Percentiles rank a stretch among this genome's conserved stretches.
Conservation (phyloP, 2,329 filamentous ascomycete species). For the Diaporthe australafricana region DNA sequence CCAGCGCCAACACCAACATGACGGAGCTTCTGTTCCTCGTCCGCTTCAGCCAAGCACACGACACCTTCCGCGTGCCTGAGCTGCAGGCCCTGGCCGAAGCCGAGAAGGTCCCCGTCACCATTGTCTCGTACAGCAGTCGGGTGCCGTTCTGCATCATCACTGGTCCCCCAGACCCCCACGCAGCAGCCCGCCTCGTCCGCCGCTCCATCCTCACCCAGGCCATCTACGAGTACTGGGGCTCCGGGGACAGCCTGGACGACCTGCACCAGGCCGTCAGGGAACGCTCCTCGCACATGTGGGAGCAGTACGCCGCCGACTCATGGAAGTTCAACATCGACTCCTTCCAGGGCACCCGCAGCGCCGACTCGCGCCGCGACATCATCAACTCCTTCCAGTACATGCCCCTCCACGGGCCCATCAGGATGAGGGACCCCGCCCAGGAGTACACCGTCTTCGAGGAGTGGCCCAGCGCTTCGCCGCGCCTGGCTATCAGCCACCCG, state of each 20-base stretch:
- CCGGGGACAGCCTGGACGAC: conserved; percentile 72
- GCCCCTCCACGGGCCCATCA: conserved; percentile 81
- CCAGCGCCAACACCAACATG: background rate
- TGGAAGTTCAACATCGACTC: conserved; percentile 89
- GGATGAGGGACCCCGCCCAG: conserved; percentile 78
- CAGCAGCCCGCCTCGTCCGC: conserved; percentile 74
- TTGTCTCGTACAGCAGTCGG: conserved; percentile 81
- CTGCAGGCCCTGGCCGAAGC: conserved; percentile 82
- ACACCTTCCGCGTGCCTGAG: conserved; percentile 90
- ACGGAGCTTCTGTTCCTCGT: conserved; percentile 71
- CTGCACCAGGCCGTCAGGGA: conserved; percentile 75
- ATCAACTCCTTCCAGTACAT: conserved; percentile 88
- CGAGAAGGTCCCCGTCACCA: conserved; percentile 73
- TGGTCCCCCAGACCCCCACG: conserved; percentile 69
- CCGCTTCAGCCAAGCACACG: conserved; percentile 88
- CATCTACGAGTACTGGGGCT: conserved; percentile 91
- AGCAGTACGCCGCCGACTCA: conserved; percentile 69
- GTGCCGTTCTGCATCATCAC: conserved; percentile 87
- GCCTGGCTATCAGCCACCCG: conserved; percentile 63
- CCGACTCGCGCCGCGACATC: conserved; percentile 73
- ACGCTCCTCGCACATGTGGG: conserved; percentile 74
- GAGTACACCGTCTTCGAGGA: conserved; percentile 87
- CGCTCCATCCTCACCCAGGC: conserved; percentile 85
- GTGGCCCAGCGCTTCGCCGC: conserved; percentile 70
- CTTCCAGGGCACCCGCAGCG: conserved; percentile 80